Evolutionary conservation across 2,329 filamentous ascomycete species (phyloP), one percentile per base, ranked within the genome.

Genomic region (Pseudopithomyces chartarum): DNA sequence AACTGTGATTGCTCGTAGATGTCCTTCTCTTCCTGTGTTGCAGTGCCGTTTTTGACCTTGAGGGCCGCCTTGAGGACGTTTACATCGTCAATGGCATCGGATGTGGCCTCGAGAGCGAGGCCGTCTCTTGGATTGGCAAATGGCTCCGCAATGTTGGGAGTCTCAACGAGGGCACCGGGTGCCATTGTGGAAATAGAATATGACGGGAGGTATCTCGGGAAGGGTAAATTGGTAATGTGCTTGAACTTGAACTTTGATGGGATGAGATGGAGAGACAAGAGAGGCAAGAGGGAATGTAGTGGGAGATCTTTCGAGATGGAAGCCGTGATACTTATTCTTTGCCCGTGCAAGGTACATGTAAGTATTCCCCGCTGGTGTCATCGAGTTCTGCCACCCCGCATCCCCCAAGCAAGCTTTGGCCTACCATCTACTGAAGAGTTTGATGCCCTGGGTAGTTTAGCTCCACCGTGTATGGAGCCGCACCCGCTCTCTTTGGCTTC

Each of bases 1-100:
- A 92, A 92, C 63, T 88, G 80, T 57, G 89, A 89, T 58, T 79
- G 71, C 43, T 83, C 81, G 69, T 84, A 84, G 64, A 84, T 79
- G 69, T 81, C 77, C 59, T 76, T 76, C 59, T 81, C 78, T 57
- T 76, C 70, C 59, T 79, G 72, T 22, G 77, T 77, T 36, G 78
- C 73, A 54, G 73, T 77, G 70, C 77, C 72, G 58, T 80, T 76
- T 68, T 80, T 81, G 62, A 78, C 76, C 61, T 82, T 81, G 65
- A 85, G 70, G 52, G 79, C 78, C 52, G 80, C 82, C 66, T 85
- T 87, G 64, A 86, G 78, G 52, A 87, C 78, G 66, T 87, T 87
- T 71, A 87, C 83, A 20, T 80, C 76, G 67, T 87, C 84, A 63
- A 87, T 82, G 63, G 82, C 79, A 65, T 87, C 85, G 8, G 84